These are phyloP conservation scores for Psidium friedrichsthalianum DNA, from an alignment of 345 rosid genomes.

Conservation along the genomic window DNA sequence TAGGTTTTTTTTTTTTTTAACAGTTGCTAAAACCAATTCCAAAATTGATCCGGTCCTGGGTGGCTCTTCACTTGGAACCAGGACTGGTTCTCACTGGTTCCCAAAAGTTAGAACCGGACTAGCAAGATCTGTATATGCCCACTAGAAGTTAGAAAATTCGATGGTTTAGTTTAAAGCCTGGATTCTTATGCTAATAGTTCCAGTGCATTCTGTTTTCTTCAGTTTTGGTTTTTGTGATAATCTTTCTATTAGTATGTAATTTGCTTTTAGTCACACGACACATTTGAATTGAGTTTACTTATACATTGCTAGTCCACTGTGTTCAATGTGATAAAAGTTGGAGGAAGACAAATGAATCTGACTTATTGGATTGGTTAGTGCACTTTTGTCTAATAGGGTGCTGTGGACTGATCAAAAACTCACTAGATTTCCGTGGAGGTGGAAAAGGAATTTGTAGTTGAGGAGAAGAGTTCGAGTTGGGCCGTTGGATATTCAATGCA, in stretches of 20 bases:
- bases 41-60: no score
- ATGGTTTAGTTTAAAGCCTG: not conserved
- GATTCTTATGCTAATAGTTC: not conserved
- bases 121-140: not conserved
- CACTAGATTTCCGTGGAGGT: not conserved
- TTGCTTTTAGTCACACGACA: not conserved
- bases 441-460: slow-evolving; percentile 49
- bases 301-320: not conserved
- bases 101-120: not conserved
- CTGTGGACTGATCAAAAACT: not conserved
- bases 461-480: slow-evolving; percentile 73
- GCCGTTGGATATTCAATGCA: slow-evolving; percentile 56
- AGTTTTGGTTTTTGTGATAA: not conserved
- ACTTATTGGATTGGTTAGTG: not conserved
- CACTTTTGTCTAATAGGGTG: not conserved
- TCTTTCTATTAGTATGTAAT: not conserved
- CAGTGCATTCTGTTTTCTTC: not conserved
- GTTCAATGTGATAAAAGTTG: not conserved
- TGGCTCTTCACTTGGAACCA: no score
- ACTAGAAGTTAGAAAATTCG: not conserved
- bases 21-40: no score
- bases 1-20: no score
- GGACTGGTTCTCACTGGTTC: no score
- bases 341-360: not conserved
- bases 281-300: not conserved